Evolutionary conservation across 176 grass and related monocot genomes (phyloP), one percentile per base, ranked within the genome.

Genomic region (Olyra latifolia): DNA sequence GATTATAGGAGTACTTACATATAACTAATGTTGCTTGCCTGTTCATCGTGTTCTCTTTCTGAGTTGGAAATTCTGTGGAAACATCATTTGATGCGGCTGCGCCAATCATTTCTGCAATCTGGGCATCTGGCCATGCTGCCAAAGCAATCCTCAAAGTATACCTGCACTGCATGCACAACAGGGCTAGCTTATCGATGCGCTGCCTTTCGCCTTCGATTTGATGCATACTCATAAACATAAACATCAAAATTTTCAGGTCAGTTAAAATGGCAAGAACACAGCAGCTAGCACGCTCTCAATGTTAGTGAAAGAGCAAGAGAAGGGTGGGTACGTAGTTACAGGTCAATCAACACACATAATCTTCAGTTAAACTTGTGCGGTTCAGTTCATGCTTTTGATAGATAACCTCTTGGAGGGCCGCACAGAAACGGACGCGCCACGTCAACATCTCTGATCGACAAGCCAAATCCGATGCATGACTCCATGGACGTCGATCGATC

Each of bases 91-190:
- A 12, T 43, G 49, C 29, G 17, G 75, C 85, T 55, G 25, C 25
- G 23, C 25, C 59, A 69, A 89, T 89, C 76, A 80, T 84, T 54
- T 45, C 68, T 45, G 75, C 75, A 69, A 84, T 83, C 75, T 74
- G 68, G 68, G 22, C 74, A 84, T 83, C 75, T 74, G 68, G 68
- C 29, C 74, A 58, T 71, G 25, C 79, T 35, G 54, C 54, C 65
- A 56, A 46, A 47, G 72, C 28, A 40, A 62, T 70, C 25, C 35
- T 35, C 30, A 1, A 24, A 27, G 56, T 19, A 73, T 19, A 73
- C 47, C 46, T 46, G 11, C 44, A 28, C 38, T 16, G 46, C 35
- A 82, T 14, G 30, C 53, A 35, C 32, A 35, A 35, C 32, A 3
- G 1, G 62, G 27, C 48, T 65, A 41, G 12, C 60, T 76, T 50